Percentiles rank a stretch among this genome's conserved stretches.
Conservation (phyloP, 331 rosid genomes). For the Ulmus americana region DNA sequence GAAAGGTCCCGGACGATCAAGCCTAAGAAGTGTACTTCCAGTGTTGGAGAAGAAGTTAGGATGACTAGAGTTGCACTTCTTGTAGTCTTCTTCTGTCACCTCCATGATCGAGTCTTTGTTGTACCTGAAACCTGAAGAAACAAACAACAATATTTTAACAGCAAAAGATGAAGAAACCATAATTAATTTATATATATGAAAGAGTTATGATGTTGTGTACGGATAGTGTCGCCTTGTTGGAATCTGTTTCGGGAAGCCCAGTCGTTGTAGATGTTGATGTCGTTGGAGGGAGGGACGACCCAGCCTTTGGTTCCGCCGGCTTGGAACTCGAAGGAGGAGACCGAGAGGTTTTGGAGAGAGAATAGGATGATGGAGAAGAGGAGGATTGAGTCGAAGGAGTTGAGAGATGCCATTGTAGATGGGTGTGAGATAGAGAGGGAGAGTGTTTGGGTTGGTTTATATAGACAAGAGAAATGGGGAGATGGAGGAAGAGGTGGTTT, state of each 20-base stretch:
- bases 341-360: slow-evolving; percentile 20
- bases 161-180: neutral
- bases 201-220: slow-evolving; percentile 29
- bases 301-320: slow-evolving; percentile 74
- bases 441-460: neutral
- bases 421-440: neutral
- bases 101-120: slow-evolving; percentile 82
- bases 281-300: slow-evolving; percentile 64
- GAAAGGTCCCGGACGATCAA: slow-evolving; percentile 47
- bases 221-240: slow-evolving; percentile 50
- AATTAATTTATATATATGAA: no score
- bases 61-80: slow-evolving; percentile 55
- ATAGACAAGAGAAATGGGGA: neutral
- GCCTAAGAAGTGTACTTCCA: slow-evolving; percentile 42
- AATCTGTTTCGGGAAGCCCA: slow-evolving; percentile 87
- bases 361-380: slow-evolving; percentile 26
- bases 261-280: slow-evolving; percentile 49
- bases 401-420: slow-evolving; percentile 28
- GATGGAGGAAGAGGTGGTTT: slow-evolving; percentile 1
- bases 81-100: slow-evolving; percentile 51
- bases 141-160: neutral
- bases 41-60: slow-evolving; percentile 61
- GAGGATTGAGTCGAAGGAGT: slow-evolving; percentile 2
- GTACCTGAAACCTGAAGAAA: slow-evolving; percentile 46
- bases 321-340: slow-evolving; percentile 49